Conservation (phyloP, 768 basidiomycete species). For the Melanogaster broomeanus region DNA sequence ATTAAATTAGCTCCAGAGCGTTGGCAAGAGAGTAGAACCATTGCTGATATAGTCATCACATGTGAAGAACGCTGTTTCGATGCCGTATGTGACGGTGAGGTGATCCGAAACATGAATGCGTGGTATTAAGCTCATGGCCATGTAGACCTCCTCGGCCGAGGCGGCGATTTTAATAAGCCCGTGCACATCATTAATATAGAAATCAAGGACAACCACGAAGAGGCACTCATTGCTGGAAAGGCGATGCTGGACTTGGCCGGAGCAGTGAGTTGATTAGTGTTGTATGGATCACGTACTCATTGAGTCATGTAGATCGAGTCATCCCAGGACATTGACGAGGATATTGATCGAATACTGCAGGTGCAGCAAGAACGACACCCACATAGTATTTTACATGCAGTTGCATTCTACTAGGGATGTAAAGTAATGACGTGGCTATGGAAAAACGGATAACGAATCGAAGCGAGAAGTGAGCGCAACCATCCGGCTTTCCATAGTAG, state of each 20-base stretch:
- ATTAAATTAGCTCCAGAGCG: constrained; percentile 93
- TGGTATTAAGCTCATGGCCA: constrained; percentile 12
- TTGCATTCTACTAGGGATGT: constrained; percentile 79
- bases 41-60: constrained; percentile 97
- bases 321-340: constrained; percentile 85
- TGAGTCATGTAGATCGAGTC: constrained; percentile 68
- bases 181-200: constrained; percentile 98
- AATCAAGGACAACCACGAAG: constrained; percentile 99
- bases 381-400: constrained; percentile 87
- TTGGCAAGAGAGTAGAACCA: constrained; percentile 89
- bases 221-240: constrained; percentile 93
- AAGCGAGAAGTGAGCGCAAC: too few relatives aligned
- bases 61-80: constrained; percentile 99
- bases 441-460: too few relatives aligned
- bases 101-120: constrained; percentile 8
- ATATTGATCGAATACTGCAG: constrained; percentile 85
- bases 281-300: constrained; percentile 11
- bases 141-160: constrained; percentile 80
- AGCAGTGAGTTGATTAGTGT: constrained; percentile 59
- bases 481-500: too few relatives aligned
- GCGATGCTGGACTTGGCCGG: constrained; percentile 91
- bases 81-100: constrained; percentile 93
- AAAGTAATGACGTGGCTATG: too few relatives aligned
- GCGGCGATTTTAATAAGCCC: constrained; percentile 90
- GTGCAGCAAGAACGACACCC: constrained; percentile 88